Conservation (phyloP, 768 basidiomycete species). For the Lactifluus hygrophoroides region DNA sequence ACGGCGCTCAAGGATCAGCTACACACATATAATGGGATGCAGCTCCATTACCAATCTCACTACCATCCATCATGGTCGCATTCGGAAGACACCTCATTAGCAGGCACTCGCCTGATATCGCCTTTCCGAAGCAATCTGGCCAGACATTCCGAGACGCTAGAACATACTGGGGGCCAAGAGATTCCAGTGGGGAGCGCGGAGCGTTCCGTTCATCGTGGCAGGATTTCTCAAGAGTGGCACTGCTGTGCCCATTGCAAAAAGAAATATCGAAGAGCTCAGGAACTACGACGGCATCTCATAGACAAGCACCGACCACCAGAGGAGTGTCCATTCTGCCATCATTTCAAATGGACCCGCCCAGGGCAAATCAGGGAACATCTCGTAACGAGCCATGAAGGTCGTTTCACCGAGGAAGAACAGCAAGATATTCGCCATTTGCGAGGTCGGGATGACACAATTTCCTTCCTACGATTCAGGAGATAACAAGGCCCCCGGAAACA, state of each 20-base stretch:
- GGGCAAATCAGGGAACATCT: not conserved
- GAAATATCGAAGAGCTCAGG: not conserved
- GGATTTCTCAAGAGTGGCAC: not conserved
- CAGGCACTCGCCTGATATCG: not conserved
- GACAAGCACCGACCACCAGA: not conserved
- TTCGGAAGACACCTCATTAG: not conserved
- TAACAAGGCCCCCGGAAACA: too few species aligned
- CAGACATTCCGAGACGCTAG: not conserved
- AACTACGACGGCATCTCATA: not conserved
- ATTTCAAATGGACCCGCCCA: not conserved
- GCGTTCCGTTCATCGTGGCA: not conserved
- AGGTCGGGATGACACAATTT: not conserved
- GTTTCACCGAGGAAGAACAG: not conserved
- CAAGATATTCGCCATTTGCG: not conserved
- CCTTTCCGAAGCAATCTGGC: not conserved
- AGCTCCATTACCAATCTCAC: not conserved
- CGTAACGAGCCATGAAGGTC: not conserved
- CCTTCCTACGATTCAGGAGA: not conserved
- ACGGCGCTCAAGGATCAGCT: not conserved
- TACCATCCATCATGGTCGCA: not conserved
- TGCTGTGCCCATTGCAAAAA: not conserved
- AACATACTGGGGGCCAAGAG: too few species aligned
- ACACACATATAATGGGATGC: not conserved
- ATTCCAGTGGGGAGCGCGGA: not conserved
- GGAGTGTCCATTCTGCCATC: not conserved